These are phyloP conservation scores for Xylariaceae sp. DNA, from an alignment of 2,329 filamentous ascomycete species.

Conservation along the genomic window DNA sequence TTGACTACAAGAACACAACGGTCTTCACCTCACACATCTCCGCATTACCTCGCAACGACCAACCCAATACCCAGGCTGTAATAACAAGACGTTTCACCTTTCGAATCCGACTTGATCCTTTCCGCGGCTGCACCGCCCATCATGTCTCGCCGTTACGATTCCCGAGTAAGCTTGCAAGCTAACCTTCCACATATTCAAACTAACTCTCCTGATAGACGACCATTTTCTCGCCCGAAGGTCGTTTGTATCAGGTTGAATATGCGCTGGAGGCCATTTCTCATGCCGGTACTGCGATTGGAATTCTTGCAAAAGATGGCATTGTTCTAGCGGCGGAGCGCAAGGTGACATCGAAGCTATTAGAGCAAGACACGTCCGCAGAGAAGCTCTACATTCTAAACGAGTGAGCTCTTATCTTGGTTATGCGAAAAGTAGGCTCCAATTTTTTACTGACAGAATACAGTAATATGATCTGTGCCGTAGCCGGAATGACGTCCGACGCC, in stretches of 20 bases:
- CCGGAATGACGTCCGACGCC: slow-evolving; percentile 98
- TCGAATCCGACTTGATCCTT: slow-evolving; percentile 13
- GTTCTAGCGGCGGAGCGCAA: slow-evolving; percentile 97
- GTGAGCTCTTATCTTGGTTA: slow-evolving; percentile 56
- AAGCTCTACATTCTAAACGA: slow-evolving; percentile 99
- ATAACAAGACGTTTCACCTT: neutral
- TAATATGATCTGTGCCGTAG: slow-evolving; percentile 99
- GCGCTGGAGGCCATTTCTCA: slow-evolving; percentile 98
- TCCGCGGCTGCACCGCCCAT: slow-evolving; percentile 40
- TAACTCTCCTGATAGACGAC: slow-evolving; percentile 71
- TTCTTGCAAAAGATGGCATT: slow-evolving; percentile 97
- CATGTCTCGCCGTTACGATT: slow-evolving; percentile 98
- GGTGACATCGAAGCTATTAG: slow-evolving; percentile 97
- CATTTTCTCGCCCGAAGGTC: slow-evolving; percentile 99
- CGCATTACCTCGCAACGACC: neutral
- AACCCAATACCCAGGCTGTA: neutral
- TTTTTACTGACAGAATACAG: slow-evolving; percentile 52
- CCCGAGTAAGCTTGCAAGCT: slow-evolving; percentile 70
- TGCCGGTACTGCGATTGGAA: slow-evolving; percentile 94
- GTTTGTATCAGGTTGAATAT: slow-evolving; percentile 99
- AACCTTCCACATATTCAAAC: slow-evolving; percentile 28
- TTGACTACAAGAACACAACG: neutral
- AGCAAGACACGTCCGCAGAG: slow-evolving; percentile 99
- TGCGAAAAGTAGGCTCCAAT: neutral
- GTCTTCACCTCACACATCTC: neutral